Evolutionary conservation across 2,329 filamentous ascomycete species (phyloP), one percentile per base, ranked within the genome.

Genomic region (Alternaria sp.): DNA sequence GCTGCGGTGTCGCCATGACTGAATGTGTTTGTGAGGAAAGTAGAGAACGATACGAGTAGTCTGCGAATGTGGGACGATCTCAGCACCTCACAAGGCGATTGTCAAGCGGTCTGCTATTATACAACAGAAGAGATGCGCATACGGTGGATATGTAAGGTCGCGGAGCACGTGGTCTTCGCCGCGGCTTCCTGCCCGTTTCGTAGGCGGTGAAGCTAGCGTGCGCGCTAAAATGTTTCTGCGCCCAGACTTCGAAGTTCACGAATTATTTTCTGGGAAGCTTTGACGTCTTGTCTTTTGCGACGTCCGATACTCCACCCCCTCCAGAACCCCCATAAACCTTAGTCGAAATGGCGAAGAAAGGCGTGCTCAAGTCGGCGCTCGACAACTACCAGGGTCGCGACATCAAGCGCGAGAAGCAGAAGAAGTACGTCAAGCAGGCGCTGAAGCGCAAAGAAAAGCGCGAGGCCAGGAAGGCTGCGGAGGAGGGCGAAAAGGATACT

Each of bases 371-470:
- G 62, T 79, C 83, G 47, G 87, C 87, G 50, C 84, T 90, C 21
- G 86, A 89, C 69, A 82, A 84, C 57, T 81, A 87, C 62, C 85
- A 87, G 74, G 87, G 87, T 28, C 82, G 86, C 51, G 90, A 96
- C 70, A 90, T 91, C 66, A 90, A 91, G 67, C 86, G 93, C 57
- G 92, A 95, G 79, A 89, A 92, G 79, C 91, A 67, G 65, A 62
- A 62, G 62, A 67, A 67, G 56, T 30, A 62, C 28, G 65, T 65
- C 49, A 67, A 65, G 26, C 52, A 67, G 45, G 65, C 40, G 19
- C 51, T 54, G 15, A 67, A 67, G 36, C 59, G 45, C 17, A 65
- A 67, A 45, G 49, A 60, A 40, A 57, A 67, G 62, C 43, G 50
- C 25, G 32, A 61, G 9, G 47, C 45, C 23, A 5, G 23, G 25